Evolutionary conservation across 371 early-diverging fungal genomes (phyloP), one percentile per base, ranked within the genome.

Genomic region (Mucor velutinosus): DNA sequence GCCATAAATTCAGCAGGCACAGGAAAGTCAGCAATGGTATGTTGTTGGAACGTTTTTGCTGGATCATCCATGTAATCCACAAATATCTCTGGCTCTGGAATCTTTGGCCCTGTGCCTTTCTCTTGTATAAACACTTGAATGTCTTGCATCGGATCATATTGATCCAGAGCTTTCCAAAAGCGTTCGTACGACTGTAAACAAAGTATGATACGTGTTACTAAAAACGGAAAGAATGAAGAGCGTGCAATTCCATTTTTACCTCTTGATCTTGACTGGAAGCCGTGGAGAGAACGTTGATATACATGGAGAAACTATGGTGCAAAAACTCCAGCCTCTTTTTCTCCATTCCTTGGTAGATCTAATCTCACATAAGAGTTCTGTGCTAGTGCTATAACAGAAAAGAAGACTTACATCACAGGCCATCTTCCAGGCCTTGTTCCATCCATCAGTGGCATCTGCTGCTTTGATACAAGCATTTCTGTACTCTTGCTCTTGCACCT

Each of bases 261-360:
- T 95, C 95, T 77, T 95, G 95, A 67, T 98, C 96, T 37, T 92
- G 81, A 5, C 94, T 93, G 53, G 95, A 93, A 10, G 89, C 81
- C 25, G 86, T 86, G 6, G 95, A 91, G 7, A 96, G 77, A 29
- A 96, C 83, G 70, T 97, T 97, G 15, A 95, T 87, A 70, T 92
- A 97, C 51, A 90, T 88, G 89, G 95, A 95, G 35, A 95, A 79
- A 19, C 81, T 79, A 8, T 87, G 89, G 49, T 94, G 87, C 29
- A 95, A 71, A 55, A 91, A 95, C 58, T 95, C 93, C n/a, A 96
- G 82, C 47, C 97, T 78, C 64, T 95, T 91, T 67, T 94, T 94
- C 73, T 98, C 97, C 65, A 98, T 85, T 14, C 86, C 76, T 89
- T 97, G 96, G 68, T 91, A 94, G 58, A 75, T 79, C 90, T 87